Evolutionary conservation across 164 flowering plant species (phyloP), one percentile per base, ranked within the genome.

Genomic region (Cinnamomum micranthum): DNA sequence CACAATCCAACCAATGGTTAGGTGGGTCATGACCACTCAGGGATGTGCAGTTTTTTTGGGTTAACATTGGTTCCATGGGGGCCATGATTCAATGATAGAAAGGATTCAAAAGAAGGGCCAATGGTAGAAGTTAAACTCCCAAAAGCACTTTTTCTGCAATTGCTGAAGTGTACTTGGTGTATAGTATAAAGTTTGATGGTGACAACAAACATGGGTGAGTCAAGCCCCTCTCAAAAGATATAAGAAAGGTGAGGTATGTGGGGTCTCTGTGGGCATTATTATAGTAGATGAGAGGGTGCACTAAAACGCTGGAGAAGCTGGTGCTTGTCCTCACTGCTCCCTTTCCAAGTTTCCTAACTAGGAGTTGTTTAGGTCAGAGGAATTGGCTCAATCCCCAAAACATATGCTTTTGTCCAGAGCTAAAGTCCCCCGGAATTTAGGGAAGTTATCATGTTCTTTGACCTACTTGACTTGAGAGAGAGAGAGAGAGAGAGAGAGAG

Each of bases 361-460:
- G 20, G 69, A 58, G 62, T 73, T 41, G 70, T 71, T 79, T 78
- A 47, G 78, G 80, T 72, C 76, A 75, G 69, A 63, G 58, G 83
- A 82, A 77, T 83, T 82, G 71, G 86, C 87, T 82, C 88, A 81
- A 55, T 77, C 83, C 74, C 81, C 88, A 78, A 87, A 79, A 82
- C 80, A 76, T 82, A 75, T 76, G 71, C 77, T 66, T 80, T 82
- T 80, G 76, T 67, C 75, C 52, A 55, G 70, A 76, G 75, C 75
- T 70, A 80, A 82, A 84, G 87, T 76, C 74, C 47, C 77, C 89
- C 87, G 87, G 89, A 78, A 78, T 87, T 89, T 77, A 73, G 84
- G 92, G 90, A 76, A 83, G 84, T 25, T 77, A 83, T 71, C 63
- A 72, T 76, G 72, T 82, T 81, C 77, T 81, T 55, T 55, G 60